Evolutionary conservation across 108 stramenopile genomes (phyloP).

Genomic region (Skeletonema tropicum): DNA sequence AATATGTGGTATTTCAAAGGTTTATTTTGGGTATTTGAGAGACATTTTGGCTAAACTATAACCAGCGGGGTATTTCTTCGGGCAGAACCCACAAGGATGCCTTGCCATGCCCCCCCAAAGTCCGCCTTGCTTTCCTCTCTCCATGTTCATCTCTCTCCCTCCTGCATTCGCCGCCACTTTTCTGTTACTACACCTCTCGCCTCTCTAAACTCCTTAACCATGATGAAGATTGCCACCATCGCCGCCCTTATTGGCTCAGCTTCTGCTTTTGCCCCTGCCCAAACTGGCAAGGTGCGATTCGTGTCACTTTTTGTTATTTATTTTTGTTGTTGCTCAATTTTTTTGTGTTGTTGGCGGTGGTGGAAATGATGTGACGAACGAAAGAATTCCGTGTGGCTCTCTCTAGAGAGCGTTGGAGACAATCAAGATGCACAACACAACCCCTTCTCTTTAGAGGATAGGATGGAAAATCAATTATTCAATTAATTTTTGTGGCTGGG

Average conservation of each 20-base stretch:
- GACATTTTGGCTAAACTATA: too few species aligned
- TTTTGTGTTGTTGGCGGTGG: background rate
- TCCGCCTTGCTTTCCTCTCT: background rate
- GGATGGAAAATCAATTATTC: background rate
- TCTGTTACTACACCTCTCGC: too few species aligned
- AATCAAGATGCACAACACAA: background rate
- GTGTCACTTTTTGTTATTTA: background rate
- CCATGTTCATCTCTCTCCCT: too few species aligned
- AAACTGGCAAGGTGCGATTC: conserved; percentile 39
- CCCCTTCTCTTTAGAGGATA: background rate
- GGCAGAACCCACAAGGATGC: too few species aligned
- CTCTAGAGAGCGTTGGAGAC: background rate
- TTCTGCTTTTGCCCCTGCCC: conserved; percentile 58
- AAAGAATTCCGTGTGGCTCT: background rate
- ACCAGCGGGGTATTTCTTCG: too few species aligned
- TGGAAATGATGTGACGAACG: conserved; percentile 12
- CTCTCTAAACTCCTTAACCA: conserved; percentile 42
- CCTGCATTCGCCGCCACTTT: too few species aligned
- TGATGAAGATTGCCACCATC: conserved; percentile 63
- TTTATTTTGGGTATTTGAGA: too few species aligned
- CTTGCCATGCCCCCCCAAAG: too few species aligned
- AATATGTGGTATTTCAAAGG: too few species aligned
- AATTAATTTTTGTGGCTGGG: background rate
- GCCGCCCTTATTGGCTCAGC: conserved; percentile 56
- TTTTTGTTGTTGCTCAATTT: conserved; percentile 3